Evolutionary conservation across 2,329 filamentous ascomycete genomes (phyloP).

Genomic region (Chrysoporthe austroafricana): DNA sequence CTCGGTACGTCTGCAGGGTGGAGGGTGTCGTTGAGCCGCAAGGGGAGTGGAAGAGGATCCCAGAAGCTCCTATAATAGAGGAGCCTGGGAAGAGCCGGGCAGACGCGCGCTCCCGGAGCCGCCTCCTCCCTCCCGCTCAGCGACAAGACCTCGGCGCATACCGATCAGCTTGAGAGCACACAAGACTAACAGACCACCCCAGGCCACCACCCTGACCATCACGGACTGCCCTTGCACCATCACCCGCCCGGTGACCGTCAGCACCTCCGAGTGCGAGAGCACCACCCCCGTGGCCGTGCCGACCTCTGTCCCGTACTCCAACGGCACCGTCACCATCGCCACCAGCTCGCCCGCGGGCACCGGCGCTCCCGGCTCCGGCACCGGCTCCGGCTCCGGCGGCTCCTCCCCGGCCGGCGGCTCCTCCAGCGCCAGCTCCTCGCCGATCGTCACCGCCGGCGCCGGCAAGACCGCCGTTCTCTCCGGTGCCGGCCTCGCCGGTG

Average conservation of each 20-base stretch:
- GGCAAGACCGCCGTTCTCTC: slow-evolving; percentile 60
- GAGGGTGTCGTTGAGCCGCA: slow-evolving; percentile 3
- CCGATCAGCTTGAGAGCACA: background rate
- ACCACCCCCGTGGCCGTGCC: slow-evolving; percentile 58
- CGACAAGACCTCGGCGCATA: background rate
- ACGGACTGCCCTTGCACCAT: slow-evolving; percentile 73
- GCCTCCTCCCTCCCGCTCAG: too few species aligned
- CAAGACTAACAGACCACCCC: slow-evolving; percentile 26
- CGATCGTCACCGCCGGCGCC: slow-evolving; percentile 60
- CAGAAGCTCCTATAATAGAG: background rate
- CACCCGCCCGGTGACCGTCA: slow-evolving; percentile 60
- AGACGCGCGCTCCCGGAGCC: background rate
- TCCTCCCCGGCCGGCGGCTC: slow-evolving; percentile 29
- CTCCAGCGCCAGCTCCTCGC: slow-evolving; percentile 42
- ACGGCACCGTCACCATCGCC: slow-evolving; percentile 43
- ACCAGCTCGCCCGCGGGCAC: slow-evolving; percentile 38
- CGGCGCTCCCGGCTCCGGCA: slow-evolving; percentile 32
- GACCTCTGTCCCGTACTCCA: slow-evolving; percentile 39
- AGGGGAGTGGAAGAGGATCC: background rate
- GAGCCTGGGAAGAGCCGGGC: background rate
- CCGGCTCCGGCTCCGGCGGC: background rate
- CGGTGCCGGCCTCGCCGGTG: slow-evolving; percentile 62
- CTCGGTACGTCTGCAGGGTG: slow-evolving; percentile 47
- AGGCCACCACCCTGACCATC: slow-evolving; percentile 72
- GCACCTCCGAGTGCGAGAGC: slow-evolving; percentile 59